Percentiles rank a stretch among this genome's conserved stretches.
phyloP scores from a whole-genome alignment of 2,329 filamentous ascomycete genomes.

The Colletotrichum simmondsii region DNA sequence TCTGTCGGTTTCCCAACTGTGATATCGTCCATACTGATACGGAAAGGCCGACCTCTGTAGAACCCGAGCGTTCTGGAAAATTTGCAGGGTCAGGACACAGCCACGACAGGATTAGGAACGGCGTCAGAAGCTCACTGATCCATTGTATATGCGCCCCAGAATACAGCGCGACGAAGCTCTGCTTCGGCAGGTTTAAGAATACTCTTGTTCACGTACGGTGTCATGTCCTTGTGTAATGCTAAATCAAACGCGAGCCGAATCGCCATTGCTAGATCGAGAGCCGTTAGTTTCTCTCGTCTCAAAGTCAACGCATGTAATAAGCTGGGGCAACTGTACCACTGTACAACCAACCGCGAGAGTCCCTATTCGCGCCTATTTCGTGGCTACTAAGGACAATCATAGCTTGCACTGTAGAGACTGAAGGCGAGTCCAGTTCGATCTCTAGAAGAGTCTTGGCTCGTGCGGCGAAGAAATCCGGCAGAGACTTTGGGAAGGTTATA shows the following conservation, averaged over 20 bases:
- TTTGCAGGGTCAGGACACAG: neutral
- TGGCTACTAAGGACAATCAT: slow-evolving; percentile 41
- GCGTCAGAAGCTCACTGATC: slow-evolving; percentile 40
- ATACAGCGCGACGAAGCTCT: slow-evolving; percentile 40
- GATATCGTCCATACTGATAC: slow-evolving; percentile 41
- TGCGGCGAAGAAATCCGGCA: slow-evolving; percentile 41
- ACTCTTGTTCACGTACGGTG: slow-evolving; percentile 38
- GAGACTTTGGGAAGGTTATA: slow-evolving; percentile 45
- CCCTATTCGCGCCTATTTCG: slow-evolving; percentile 40
- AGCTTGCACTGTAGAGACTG: slow-evolving; percentile 40
- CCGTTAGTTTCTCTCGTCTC: neutral
- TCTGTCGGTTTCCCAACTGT: slow-evolving; percentile 37
- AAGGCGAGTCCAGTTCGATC: slow-evolving; percentile 41
- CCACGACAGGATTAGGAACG: too few relatives aligned
- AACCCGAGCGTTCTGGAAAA: slow-evolving; percentile 40
- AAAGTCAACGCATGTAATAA: neutral
- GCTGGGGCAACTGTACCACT: slow-evolving; percentile 35
- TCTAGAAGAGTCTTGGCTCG: slow-evolving; percentile 40
- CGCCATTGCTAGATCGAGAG: slow-evolving; percentile 44
- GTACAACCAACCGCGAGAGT: slow-evolving; percentile 41
- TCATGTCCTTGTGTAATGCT: slow-evolving; percentile 41
- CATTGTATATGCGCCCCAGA: slow-evolving; percentile 44
- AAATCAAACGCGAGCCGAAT: slow-evolving; percentile 41
- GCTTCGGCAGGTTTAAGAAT: slow-evolving; percentile 40
- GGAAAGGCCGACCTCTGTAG: slow-evolving; percentile 40